Conservation (phyloP, 129 eudicot species). For the Artemisia tridentata region DNA sequence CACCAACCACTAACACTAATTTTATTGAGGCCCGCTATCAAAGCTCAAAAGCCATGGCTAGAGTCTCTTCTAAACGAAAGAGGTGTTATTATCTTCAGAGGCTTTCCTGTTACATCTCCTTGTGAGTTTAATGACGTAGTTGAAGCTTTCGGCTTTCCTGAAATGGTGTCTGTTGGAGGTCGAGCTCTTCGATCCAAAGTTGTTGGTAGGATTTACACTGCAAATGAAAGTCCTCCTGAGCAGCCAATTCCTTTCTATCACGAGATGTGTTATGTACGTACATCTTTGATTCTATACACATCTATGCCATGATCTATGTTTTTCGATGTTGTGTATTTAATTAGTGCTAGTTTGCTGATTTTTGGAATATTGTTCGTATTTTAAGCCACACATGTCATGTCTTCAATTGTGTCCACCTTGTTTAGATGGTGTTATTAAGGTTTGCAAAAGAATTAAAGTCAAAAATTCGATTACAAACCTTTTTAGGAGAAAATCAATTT, state of each 20-base stretch:
- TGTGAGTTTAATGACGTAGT: conserved; percentile 5
- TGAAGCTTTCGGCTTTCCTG: conserved; percentile 24
- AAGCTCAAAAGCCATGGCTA: too few relatives aligned
- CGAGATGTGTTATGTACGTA: conserved; percentile 58
- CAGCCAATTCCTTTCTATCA: conserved; percentile 14
- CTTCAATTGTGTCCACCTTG: too few relatives aligned
- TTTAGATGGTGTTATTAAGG: too few relatives aligned
- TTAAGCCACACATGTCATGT: too few relatives aligned
- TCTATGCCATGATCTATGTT: not conserved
- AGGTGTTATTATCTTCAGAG: not conserved
- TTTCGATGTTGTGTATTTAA: too few relatives aligned
- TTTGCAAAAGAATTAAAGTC: too few relatives aligned
- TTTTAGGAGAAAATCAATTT: too few relatives aligned
- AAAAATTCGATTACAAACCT: too few relatives aligned
- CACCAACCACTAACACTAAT: conserved; percentile 22
- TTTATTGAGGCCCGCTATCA: not conserved
- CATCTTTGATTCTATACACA: not conserved
- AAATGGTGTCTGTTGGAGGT: conserved; percentile 12
- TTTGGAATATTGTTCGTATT: too few relatives aligned
- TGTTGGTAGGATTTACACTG: conserved; percentile 8
- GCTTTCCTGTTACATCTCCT: conserved; percentile 14
- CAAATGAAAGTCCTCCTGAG: conserved; percentile 4
- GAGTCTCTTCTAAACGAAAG: too few relatives aligned
- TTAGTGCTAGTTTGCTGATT: too few relatives aligned
- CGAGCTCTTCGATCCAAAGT: conserved; percentile 16